Evolutionary conservation across 2,329 filamentous ascomycete species (phyloP).

Genomic region (Neofusicoccum sp.): DNA sequence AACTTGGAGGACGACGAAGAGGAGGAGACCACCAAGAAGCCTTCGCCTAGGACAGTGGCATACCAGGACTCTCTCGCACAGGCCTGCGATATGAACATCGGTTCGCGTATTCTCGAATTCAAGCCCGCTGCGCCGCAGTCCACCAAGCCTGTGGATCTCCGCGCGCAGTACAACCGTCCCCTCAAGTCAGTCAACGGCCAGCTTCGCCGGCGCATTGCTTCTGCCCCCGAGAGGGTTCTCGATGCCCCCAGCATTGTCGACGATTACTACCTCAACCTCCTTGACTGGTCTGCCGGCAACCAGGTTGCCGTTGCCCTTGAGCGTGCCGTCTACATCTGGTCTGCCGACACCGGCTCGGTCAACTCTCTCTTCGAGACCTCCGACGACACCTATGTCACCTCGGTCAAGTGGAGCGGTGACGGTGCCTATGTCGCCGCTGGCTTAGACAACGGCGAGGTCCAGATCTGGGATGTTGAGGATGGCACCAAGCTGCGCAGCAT

Average conservation of each 20-base stretch:
- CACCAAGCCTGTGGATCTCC: slow-evolving; percentile 94
- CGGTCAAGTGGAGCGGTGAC: slow-evolving; percentile 97
- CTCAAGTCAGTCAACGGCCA: slow-evolving; percentile 80
- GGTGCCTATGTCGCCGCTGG: slow-evolving; percentile 95
- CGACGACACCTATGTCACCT: slow-evolving; percentile 92
- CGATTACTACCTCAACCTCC: slow-evolving; percentile 97
- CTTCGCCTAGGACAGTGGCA: slow-evolving; percentile 81
- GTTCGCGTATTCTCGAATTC: slow-evolving; percentile 94
- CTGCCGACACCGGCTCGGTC: slow-evolving; percentile 87
- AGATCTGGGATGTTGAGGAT: slow-evolving; percentile 99
- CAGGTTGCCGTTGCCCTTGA: slow-evolving; percentile 97
- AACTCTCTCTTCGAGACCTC: slow-evolving; percentile 83
- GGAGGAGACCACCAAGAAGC: slow-evolving; percentile 65
- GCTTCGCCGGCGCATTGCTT: slow-evolving; percentile 87
- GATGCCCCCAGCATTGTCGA: slow-evolving; percentile 95
- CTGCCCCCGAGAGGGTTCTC: slow-evolving; percentile 90
- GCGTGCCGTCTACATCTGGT: slow-evolving; percentile 98
- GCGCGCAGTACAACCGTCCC: slow-evolving; percentile 96
- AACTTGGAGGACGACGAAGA: slow-evolving; percentile 64
- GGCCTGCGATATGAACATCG: slow-evolving; percentile 88
- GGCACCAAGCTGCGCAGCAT: slow-evolving; percentile 95
- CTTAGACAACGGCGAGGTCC: slow-evolving; percentile 90
- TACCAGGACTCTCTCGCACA: slow-evolving; percentile 89
- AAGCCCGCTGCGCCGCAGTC: slow-evolving; percentile 98
- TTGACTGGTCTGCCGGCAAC: slow-evolving; percentile 97